phyloP scores from a whole-genome alignment of 805 yeast genomes.

The Helenozyma baotianmanensis region DNA sequence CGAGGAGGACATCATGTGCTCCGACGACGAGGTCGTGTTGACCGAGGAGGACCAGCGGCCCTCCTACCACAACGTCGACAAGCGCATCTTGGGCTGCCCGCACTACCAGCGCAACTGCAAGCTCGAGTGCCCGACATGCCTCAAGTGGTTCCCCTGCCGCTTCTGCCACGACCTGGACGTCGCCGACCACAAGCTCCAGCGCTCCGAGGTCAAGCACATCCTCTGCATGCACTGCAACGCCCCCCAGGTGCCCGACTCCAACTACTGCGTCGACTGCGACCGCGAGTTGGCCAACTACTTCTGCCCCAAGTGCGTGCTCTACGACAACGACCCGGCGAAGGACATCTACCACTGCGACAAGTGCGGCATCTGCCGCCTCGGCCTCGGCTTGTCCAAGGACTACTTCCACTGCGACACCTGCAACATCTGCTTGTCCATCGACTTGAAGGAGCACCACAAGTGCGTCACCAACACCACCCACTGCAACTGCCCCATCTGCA shows the following conservation, averaged over 20 bases:
- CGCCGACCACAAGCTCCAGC: constrained; percentile 50
- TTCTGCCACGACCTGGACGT: constrained; percentile 75
- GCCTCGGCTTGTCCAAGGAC: constrained; percentile 82
- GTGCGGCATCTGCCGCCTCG: constrained; percentile 90
- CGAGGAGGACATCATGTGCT: constrained; percentile 9
- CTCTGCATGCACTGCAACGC: constrained; percentile 77
- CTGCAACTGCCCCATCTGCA: constrained; percentile 90
- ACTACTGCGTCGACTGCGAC: constrained; percentile 66
- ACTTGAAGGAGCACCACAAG: constrained; percentile 68
- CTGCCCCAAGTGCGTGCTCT: constrained; percentile 73
- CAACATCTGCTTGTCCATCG: constrained; percentile 82
- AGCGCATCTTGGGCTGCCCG: constrained; percentile 61
- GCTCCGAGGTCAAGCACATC: constrained; percentile 60
- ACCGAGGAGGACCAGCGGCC: constrained; percentile 46
- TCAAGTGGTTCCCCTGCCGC: constrained; percentile 74
- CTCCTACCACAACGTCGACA: constrained; percentile 41
- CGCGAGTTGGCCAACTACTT: constrained; percentile 67
- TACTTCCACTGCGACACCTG: constrained; percentile 89
- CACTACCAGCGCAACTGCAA: constrained; percentile 86
- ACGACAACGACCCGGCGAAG: constrained; percentile 73
- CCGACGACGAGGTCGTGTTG: constrained; percentile 42
- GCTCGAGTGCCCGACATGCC: constrained; percentile 72
- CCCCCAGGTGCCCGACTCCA: constrained; percentile 67
- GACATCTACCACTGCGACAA: constrained; percentile 88
- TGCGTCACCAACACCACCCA: constrained; percentile 87